Conservation (phyloP, 148 eudicot species). For the Cornus suecica region DNA sequence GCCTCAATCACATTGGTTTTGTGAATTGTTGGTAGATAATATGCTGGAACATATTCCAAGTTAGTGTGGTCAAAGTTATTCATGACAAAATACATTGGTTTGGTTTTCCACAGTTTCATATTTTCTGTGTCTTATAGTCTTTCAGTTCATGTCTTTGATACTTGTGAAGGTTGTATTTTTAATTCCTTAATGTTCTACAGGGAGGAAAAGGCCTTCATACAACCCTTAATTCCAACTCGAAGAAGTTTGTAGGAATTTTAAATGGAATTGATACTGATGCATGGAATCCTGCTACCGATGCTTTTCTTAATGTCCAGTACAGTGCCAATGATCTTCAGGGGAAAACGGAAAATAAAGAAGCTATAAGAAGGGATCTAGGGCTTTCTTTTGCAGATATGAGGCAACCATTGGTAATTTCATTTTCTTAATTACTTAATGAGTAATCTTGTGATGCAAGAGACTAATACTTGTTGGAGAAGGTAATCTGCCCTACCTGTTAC, state of each 20-base stretch:
- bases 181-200: conserved; percentile 32
- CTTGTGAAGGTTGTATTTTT: conserved; percentile 5
- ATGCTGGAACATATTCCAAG: not conserved
- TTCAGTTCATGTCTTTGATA: conserved; percentile 15
- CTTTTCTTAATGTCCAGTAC: conserved; percentile 69
- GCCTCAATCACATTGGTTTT: not conserved
- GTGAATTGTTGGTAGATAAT: not conserved
- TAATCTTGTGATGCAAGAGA: not conserved
- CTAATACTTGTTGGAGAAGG: too few relatives aligned
- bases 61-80: not conserved
- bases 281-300: conserved; percentile 94
- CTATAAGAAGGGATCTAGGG: conserved; percentile 67
- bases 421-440: not conserved
- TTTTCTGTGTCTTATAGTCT: not conserved
- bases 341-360: conserved; percentile 76
- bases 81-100: not conserved
- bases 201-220: conserved; percentile 86
- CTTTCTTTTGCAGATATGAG: conserved; percentile 52
- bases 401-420: conserved; percentile 61
- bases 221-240: conserved; percentile 69
- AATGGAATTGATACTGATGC: conserved; percentile 94
- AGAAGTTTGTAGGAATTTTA: conserved; percentile 86
- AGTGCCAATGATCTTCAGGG: conserved; percentile 68
- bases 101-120: not conserved
- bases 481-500: not conserved